Conservation (phyloP, 768 basidiomycete species). For the Pleurotus djamor region DNA sequence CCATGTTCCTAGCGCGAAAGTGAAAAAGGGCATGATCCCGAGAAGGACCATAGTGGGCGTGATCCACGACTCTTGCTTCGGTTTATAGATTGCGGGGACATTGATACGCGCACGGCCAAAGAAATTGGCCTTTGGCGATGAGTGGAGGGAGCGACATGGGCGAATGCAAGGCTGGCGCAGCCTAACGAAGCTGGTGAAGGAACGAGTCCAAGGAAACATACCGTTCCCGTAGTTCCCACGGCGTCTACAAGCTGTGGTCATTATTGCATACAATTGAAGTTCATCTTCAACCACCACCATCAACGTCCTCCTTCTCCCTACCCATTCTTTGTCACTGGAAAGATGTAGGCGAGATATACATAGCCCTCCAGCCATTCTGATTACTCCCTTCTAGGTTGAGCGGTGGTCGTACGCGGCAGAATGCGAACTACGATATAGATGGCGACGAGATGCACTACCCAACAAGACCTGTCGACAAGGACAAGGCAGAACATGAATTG, state of each 20-base stretch:
- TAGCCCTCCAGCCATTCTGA: neutral
- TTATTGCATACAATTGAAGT: neutral
- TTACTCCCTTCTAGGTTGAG: slow-evolving; percentile 31
- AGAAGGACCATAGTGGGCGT: slow-evolving; percentile 73
- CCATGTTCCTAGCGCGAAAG: slow-evolving; percentile 90
- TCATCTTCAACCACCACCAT: neutral
- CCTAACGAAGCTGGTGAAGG: neutral
- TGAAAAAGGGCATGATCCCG: slow-evolving; percentile 87
- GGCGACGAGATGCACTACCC: slow-evolving; percentile 86
- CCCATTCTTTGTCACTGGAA: neutral
- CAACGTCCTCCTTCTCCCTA: neutral
- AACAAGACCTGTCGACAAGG: slow-evolving; percentile 97
- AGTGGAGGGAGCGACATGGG: neutral
- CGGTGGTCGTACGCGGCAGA: slow-evolving; percentile 28
- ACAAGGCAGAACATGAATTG: slow-evolving; percentile 95
- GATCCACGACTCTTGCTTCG: slow-evolving; percentile 58
- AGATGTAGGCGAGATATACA: slow-evolving; percentile 6
- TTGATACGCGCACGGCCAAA: slow-evolving; percentile 17
- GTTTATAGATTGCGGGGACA: slow-evolving; percentile 50
- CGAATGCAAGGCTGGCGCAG: neutral
- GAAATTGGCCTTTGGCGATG: neutral
- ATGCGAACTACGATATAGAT: slow-evolving; percentile 61
- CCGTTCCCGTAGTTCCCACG: slow-evolving; percentile 9
- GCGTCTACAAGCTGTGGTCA: neutral
- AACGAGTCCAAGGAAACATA: slow-evolving; percentile 7